These are phyloP conservation scores for Hymenoscyphus occultus DNA, from an alignment of 2,329 filamentous ascomycete species.

Conservation along the genomic window DNA sequence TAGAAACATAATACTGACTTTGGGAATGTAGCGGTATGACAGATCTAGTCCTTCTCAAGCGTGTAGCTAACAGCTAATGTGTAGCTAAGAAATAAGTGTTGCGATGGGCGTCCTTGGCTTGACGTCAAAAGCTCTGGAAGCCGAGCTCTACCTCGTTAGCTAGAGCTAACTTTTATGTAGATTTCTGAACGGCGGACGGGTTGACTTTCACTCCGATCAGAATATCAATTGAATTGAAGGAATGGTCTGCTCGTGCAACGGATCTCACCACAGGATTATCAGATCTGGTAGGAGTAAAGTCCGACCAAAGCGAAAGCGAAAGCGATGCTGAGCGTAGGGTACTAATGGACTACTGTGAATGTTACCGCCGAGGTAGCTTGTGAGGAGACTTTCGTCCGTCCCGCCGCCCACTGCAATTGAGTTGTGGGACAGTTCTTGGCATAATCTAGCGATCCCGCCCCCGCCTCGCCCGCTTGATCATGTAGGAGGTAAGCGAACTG, in stretches of 20 bases:
- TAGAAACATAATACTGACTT: not conserved
- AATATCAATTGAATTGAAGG: not conserved
- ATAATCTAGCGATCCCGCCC: not conserved
- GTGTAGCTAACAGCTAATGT: not conserved
- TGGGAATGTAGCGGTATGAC: not conserved
- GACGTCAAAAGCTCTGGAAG: not conserved
- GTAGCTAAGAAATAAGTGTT: not conserved
- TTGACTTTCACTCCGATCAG: not conserved
- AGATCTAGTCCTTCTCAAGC: not conserved
- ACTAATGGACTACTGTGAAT: not conserved
- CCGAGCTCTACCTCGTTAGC: not conserved
- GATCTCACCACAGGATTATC: not conserved
- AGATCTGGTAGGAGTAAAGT: not conserved
- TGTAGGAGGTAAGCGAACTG: not conserved
- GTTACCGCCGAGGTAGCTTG: not conserved
- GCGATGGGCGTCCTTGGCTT: not conserved
- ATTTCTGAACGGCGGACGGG: not conserved
- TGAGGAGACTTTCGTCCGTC: not conserved
- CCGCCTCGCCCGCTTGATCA: not conserved
- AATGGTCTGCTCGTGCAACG: too few species aligned
- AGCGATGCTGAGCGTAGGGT: not conserved
- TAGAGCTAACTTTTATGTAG: too few species aligned
- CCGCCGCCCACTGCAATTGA: not conserved
- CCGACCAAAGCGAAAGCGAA: not conserved
- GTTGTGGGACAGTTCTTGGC: not conserved